Percentiles rank a stretch among this genome's conserved stretches.
Conservation (phyloP, 495 filamentous ascomycete species). For the Penicillium flavigenum region DNA sequence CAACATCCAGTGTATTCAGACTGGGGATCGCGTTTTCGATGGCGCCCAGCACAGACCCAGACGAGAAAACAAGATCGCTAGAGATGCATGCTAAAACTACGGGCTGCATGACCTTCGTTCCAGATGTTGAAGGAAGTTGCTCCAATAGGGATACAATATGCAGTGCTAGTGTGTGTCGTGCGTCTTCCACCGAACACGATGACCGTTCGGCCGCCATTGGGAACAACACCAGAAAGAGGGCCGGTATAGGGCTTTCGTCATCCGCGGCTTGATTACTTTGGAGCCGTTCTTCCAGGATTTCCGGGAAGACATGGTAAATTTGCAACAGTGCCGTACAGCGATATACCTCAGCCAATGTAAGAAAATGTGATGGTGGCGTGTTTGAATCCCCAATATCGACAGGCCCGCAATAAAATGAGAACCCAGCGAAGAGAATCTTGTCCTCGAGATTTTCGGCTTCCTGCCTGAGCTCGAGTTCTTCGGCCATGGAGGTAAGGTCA, state of each 20-base stretch:
- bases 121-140: constrained; percentile 26
- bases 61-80: constrained; percentile 29
- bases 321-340: constrained; percentile 28
- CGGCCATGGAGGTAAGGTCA: constrained; percentile 22
- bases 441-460: constrained; percentile 25
- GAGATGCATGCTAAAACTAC: constrained; percentile 26
- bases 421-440: constrained; percentile 23
- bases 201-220: constrained; percentile 1
- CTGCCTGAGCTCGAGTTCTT: constrained; percentile 24
- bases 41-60: constrained; percentile 22
- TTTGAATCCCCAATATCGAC: constrained; percentile 28
- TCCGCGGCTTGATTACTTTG: constrained; percentile 12
- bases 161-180: constrained; percentile 23
- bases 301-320: constrained; percentile 30
- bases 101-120: constrained; percentile 28
- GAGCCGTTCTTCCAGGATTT: constrained; percentile 23
- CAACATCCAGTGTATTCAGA: constrained; percentile 26
- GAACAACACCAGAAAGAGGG: constrained; percentile 23
- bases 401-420: constrained; percentile 27
- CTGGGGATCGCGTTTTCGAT: constrained; percentile 22
- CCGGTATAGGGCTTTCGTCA: constrained; percentile 12
- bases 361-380: constrained; percentile 29
- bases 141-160: constrained; percentile 29
- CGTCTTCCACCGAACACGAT: constrained; percentile 15
- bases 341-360: constrained; percentile 27